Conservation (phyloP, 192 early-diverging fungal species). For the Paraglomus brasilianum region DNA sequence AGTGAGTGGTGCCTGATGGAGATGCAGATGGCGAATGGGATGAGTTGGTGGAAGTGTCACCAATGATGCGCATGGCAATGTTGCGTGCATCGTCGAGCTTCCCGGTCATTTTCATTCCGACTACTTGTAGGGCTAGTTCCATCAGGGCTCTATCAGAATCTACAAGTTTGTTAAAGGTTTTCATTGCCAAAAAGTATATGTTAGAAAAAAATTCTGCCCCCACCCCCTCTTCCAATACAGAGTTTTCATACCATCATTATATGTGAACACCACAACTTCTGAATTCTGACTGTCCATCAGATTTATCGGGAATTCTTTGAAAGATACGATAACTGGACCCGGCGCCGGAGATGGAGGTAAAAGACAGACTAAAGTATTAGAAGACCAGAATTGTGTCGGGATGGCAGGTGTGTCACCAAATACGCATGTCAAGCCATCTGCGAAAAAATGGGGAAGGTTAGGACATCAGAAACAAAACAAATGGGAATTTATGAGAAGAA, state of each 20-base stretch:
- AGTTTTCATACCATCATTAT: slow-evolving; percentile 37
- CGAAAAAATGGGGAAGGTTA: slow-evolving; percentile 32
- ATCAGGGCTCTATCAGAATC: slow-evolving; percentile 88
- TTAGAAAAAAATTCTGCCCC: slow-evolving; percentile 27
- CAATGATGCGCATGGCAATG: slow-evolving; percentile 70
- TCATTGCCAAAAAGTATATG: slow-evolving; percentile 45
- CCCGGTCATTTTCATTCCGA: slow-evolving; percentile 82
- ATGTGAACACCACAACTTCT: slow-evolving; percentile 45
- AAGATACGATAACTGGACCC: slow-evolving; percentile 68
- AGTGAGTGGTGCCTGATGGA: slow-evolving; percentile 30
- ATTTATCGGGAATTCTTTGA: slow-evolving; percentile 51
- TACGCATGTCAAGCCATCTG: slow-evolving; percentile 54
- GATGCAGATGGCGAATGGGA: slow-evolving; percentile 27
- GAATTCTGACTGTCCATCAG: slow-evolving; percentile 35
- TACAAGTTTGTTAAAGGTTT: slow-evolving; percentile 37
- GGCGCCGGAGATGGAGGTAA: slow-evolving; percentile 74
- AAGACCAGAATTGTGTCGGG: slow-evolving; percentile 74
- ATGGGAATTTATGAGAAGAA: not conserved
- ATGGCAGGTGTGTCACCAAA: slow-evolving; percentile 79
- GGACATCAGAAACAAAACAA: no score
- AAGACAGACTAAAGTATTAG: slow-evolving; percentile 78
- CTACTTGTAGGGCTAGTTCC: slow-evolving; percentile 85
- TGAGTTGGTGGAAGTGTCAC: slow-evolving; percentile 38
- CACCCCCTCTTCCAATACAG: not conserved
- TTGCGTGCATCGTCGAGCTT: slow-evolving; percentile 73